phyloP scores from a whole-genome alignment of 495 filamentous ascomycete species.

The Annulohypoxylon bovei region DNA sequence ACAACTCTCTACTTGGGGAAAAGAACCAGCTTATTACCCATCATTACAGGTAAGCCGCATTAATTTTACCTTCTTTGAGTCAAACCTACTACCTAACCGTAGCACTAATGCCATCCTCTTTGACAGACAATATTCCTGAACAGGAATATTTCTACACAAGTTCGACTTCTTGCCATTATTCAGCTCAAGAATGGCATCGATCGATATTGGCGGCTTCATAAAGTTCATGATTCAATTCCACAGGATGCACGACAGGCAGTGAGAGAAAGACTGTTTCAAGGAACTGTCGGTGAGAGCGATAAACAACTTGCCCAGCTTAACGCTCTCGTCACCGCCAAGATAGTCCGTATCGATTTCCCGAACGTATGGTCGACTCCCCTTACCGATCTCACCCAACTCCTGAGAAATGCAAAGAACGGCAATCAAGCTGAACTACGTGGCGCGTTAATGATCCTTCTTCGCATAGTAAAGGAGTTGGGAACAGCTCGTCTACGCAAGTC shows the following conservation, averaged over 20 bases:
- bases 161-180: slow-evolving; percentile 90
- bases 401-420: slow-evolving; percentile 59
- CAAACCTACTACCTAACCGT: neutral
- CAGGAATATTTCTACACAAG: slow-evolving; percentile 73
- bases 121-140: slow-evolving; percentile 81
- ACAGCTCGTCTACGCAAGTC: slow-evolving; percentile 78
- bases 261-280: slow-evolving; percentile 74
- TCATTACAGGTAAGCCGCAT: slow-evolving; percentile 72
- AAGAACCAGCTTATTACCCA: slow-evolving; percentile 75
- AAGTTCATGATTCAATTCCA: slow-evolving; percentile 72
- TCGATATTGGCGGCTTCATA: slow-evolving; percentile 83
- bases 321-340: slow-evolving; percentile 85
- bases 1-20: slow-evolving; percentile 90
- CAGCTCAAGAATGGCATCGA: slow-evolving; percentile 96
- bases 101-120: slow-evolving; percentile 24
- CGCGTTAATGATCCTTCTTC: slow-evolving; percentile 78
- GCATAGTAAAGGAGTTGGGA: slow-evolving; percentile 88
- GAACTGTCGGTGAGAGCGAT: slow-evolving; percentile 77
- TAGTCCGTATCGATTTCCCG: slow-evolving; percentile 88
- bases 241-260: slow-evolving; percentile 80
- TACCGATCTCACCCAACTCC: slow-evolving; percentile 66
- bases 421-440: slow-evolving; percentile 70
- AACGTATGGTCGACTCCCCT: slow-evolving; percentile 77
- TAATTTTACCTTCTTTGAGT: neutral
- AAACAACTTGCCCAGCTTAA: slow-evolving; percentile 82